Conservation (phyloP, 768 basidiomycete species). For the Lentinula guzmanii region DNA sequence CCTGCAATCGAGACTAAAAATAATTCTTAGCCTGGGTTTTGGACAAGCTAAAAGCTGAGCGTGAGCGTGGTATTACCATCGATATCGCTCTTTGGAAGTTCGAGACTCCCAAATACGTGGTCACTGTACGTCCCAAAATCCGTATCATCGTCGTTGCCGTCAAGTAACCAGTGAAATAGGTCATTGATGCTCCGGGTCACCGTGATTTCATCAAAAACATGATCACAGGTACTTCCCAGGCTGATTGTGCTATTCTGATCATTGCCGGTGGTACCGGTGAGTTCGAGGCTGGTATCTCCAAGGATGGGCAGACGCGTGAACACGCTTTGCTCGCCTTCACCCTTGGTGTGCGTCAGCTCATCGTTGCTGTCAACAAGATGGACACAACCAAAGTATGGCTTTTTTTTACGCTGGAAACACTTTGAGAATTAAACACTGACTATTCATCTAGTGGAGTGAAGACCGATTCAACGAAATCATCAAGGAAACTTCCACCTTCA, state of each 20-base stretch:
- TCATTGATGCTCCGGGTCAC: constrained; percentile 99
- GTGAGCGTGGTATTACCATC: constrained; percentile 99
- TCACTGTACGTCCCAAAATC: constrained; percentile 58
- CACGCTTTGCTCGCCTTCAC: constrained; percentile 99
- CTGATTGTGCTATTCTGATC: constrained; percentile 99
- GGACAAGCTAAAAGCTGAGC: constrained; percentile 99
- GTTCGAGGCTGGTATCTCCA: constrained; percentile 99
- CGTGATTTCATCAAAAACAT: constrained; percentile 99
- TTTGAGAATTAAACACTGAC: background rate
- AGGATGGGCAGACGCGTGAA: constrained; percentile 99
- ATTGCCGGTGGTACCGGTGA: constrained; percentile 99
- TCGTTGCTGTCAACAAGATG: constrained; percentile 99
- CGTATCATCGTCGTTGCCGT: constrained; percentile 7
- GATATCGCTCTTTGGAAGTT: constrained; percentile 99
- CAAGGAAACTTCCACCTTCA: constrained; percentile 96
- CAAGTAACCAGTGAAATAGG: constrained; percentile 38
- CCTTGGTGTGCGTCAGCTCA: constrained; percentile 99
- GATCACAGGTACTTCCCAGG: constrained; percentile 99
- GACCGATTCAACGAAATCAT: constrained; percentile 99
- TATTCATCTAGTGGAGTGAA: constrained; percentile 82
- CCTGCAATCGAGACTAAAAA: background rate
- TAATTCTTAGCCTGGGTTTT: constrained; percentile 88
- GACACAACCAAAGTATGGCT: constrained; percentile 88
- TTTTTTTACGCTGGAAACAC: too few species aligned
- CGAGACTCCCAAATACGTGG: constrained; percentile 96